Base-by-base conservation (phyloP, 176 grass and related monocot genomes). In the Areca catechu region DNA sequence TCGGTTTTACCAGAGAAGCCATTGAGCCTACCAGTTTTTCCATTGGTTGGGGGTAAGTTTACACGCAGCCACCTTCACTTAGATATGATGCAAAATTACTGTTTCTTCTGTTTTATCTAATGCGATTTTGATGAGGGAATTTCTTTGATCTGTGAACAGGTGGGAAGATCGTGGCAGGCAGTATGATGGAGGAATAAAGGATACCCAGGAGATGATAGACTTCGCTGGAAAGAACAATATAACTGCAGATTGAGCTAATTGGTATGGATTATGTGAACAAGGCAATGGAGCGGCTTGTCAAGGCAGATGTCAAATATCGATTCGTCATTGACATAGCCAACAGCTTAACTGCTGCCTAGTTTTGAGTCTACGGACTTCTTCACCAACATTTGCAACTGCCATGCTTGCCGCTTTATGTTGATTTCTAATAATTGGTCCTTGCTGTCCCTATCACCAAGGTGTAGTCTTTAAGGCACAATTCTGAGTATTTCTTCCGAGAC, bases 291-390 rank as follows among this genome's bases (percentile, higher is more conserved):
- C 67, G 84, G 58, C 71, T 88, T 10, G 67, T 59, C 67, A 88
- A 69, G 71, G 80, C 67, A 19, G 67, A 88, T 16, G 67, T 88
- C 34, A 70, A 75, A 68, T 83, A 83, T 62, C 84, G 84, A 65
- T 88, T 88, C 65, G 84, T 88, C 79, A 79, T 88, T 60, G 76
- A 88, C 57, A 48, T 83, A 56, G 79, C 70, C 60, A 81, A 78
- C 70, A 81, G 64, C 70, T 48, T 86, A 58, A 57, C 23, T 60
- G 24, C 57, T 60, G 27, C 24, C 12, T 60, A 60, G 34, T 12
- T 43, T 10, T 30, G 34, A 12, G 34, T 9, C 34, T 2, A 6
- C 6, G 27, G 27, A 29, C 4, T 29, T 5, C 27, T 29, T 6
- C 27, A 29, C 27, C 27, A 29, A 29, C 27, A 29, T 5, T 6